Base-by-base conservation (phyloP, 176 grass and related monocot genomes). In the Carex littledalei region DNA sequence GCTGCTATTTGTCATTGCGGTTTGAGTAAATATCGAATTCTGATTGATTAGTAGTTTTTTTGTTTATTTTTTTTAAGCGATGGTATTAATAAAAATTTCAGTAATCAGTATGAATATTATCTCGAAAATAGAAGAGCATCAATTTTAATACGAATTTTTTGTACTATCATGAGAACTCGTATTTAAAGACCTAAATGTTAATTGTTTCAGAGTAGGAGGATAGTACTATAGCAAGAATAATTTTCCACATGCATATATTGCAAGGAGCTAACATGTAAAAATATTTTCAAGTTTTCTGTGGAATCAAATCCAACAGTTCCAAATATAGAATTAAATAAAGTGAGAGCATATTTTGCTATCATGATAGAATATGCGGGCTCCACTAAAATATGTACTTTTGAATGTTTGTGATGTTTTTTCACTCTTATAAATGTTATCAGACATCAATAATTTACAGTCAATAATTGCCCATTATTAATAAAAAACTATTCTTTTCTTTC, bases 351-450 rank as follows among this genome's bases (percentile, higher is more conserved):
- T 77, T n/a, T 57, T 78, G 26, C 29, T 35, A 17, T 9, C 49
- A 34, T n/a, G 50, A 34, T 12, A 72, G 52, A 35, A 76, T 76
- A 53, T 76, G 43, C 14, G 68, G 2, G 3, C 45, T 69, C 81
- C 81, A 68, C 81, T 83, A 68, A 54, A 54, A 82, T 52, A 66
- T 31, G 62, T 50, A 55, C 41, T 49, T 67, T 83, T 67, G 1
- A 34, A 26, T 68, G 58, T 43, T 83, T 50, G 8, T 81, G 22
- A n/a, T 26, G 3, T 63, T 83, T 82, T 67, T 39, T 67, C 15
- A 69, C 47, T 10, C 53, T 67, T 54, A 67, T 8, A 12, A 32
- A 1, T 37, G 4, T 45, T 37, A 83, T 16, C 3, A 52, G 4
- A 32, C 12, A 78, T 57, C 22, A 78, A 78, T 78, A 55, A 57